Conservation (phyloP, 2,329 filamentous ascomycete species). For the Colletotrichum sp. region DNA sequence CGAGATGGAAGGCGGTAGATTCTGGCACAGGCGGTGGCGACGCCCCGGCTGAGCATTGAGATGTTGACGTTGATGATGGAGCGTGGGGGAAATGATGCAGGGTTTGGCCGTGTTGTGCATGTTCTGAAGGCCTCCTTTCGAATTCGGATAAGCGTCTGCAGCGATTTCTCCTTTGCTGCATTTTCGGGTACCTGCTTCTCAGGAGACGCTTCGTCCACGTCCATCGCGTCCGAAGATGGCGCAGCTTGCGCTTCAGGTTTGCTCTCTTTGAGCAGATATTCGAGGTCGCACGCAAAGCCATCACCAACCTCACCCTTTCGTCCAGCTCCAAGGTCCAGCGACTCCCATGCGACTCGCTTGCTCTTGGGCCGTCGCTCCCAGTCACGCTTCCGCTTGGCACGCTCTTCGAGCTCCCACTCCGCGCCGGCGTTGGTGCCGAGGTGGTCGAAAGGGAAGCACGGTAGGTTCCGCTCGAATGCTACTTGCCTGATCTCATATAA, state of each 20-base stretch:
- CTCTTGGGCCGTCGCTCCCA: constrained; percentile 84
- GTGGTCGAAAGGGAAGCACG: constrained; percentile 89
- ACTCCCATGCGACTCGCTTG: constrained; percentile 78
- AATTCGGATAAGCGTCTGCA: constrained; percentile 11
- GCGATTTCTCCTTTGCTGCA: neutral
- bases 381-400: constrained; percentile 59
- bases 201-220: constrained; percentile 17
- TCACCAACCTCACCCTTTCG: constrained; percentile 82
- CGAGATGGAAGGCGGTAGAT: constrained; percentile 81
- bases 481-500: constrained; percentile 81
- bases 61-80: constrained; percentile 68
- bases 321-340: constrained; percentile 73
- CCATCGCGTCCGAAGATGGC: constrained; percentile 2
- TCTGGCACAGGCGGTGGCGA: constrained; percentile 73
- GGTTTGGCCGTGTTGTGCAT: constrained; percentile 24
- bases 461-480: constrained; percentile 75
- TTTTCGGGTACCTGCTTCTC: constrained; percentile 22
- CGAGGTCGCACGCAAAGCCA: constrained; percentile 86
- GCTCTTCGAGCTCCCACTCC: constrained; percentile 75
- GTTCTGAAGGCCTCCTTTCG: constrained; percentile 33
- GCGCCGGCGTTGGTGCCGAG: constrained; percentile 80
- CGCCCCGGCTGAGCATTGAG: constrained; percentile 71
- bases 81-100: constrained; percentile 34
- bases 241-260: neutral
- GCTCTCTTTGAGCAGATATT: constrained; percentile 62